A percentile compares a stretch with the other conserved stretches of the same genome.
Evolutionary conservation across 2,329 filamentous ascomycete genomes (phyloP).

Genomic region (Ophiostoma sp.): DNA sequence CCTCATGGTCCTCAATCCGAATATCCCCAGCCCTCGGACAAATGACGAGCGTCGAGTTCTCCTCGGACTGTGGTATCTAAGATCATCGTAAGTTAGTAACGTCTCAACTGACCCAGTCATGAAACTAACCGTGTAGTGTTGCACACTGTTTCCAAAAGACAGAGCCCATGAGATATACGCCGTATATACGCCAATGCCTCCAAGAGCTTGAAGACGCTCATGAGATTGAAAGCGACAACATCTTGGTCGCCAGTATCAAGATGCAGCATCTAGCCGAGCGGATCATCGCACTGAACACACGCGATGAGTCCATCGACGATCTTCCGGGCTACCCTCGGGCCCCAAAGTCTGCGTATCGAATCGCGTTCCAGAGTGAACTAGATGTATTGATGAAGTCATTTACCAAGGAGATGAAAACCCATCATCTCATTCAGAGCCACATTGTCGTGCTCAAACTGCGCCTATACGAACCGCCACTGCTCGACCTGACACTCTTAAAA

Average conservation of each 20-base stretch:
- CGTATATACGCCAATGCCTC: constrained; percentile 49
- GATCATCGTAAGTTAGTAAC: constrained; percentile 36
- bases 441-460: constrained; percentile 41
- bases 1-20: constrained; percentile 40
- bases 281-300: constrained; percentile 41
- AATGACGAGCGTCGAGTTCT: constrained; percentile 50
- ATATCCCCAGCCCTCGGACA: constrained; percentile 38
- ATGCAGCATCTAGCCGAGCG: constrained; percentile 48
- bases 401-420: constrained; percentile 34
- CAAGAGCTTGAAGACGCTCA: constrained; percentile 39
- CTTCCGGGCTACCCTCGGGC: constrained; percentile 33
- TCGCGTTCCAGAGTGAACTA: constrained; percentile 44
- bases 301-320: constrained; percentile 31
- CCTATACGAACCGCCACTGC: constrained; percentile 45
- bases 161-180: constrained; percentile 47
- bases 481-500: constrained; percentile 40
- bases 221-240: constrained; percentile 45
- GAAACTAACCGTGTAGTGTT: constrained; percentile 26
- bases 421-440: constrained; percentile 39
- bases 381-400: constrained; percentile 39
- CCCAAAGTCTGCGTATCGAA: constrained; percentile 42
- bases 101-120: neutral
- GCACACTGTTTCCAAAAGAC: constrained; percentile 41
- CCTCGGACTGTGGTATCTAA: constrained; percentile 51
- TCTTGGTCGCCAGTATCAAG: constrained; percentile 44